A percentile compares a stretch with the other conserved stretches of the same genome.
Evolutionary conservation across 2,329 filamentous ascomycete species (phyloP).

Genomic region (Aspergillus sp.): DNA sequence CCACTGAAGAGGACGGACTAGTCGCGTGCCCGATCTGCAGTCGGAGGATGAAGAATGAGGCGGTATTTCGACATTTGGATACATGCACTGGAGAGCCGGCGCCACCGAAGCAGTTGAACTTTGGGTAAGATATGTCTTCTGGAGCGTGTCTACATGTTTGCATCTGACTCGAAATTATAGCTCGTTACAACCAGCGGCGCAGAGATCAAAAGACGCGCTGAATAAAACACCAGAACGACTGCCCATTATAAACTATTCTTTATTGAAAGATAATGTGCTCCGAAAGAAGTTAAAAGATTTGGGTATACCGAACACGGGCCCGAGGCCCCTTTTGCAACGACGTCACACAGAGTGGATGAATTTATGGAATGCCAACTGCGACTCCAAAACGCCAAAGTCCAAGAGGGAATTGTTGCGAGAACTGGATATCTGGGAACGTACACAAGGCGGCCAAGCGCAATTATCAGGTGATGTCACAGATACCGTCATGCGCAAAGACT

Average conservation of each 20-base stretch:
- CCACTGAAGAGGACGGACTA: conserved; percentile 66
- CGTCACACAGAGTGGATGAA: conserved; percentile 94
- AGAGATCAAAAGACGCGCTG: conserved; percentile 21
- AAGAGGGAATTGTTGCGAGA: conserved; percentile 75
- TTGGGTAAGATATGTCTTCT: conserved; percentile 31
- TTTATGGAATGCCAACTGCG: conserved; percentile 95
- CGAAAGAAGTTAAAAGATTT: conserved; percentile 80
- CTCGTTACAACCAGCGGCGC: conserved; percentile 24
- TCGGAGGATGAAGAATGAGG: conserved; percentile 74
- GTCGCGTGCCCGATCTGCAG: conserved; percentile 83
- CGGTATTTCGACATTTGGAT: conserved; percentile 81
- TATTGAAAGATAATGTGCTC: conserved; percentile 77
- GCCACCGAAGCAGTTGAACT: conserved; percentile 22
- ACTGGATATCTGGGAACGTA: conserved; percentile 82
- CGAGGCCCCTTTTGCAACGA: conserved; percentile 69
- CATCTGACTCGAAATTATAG: conserved; percentile 26
- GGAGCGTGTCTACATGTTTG: not conserved
- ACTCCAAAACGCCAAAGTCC: conserved; percentile 71
- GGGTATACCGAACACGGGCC: conserved; percentile 72
- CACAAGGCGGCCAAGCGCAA: conserved; percentile 65
- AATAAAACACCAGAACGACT: conserved; percentile 62
- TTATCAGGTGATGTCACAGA: conserved; percentile 25
- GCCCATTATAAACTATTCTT: conserved; percentile 79
- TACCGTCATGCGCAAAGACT: conserved; percentile 80
- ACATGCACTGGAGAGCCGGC: conserved; percentile 51